Conservation (phyloP, 176 grass and related monocot species). For the Oryza coarctata region DNA sequence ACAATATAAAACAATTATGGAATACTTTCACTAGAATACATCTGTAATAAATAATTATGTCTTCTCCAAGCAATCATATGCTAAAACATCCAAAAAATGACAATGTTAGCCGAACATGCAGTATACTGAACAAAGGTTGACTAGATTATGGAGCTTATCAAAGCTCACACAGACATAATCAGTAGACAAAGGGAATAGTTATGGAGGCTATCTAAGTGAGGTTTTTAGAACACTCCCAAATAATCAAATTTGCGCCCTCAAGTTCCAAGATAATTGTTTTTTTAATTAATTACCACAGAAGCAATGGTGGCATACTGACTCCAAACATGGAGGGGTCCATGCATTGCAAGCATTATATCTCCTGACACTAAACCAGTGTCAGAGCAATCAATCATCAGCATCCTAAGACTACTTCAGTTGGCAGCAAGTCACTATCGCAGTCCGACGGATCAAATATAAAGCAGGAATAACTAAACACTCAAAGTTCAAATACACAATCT, state of each 20-base stretch:
- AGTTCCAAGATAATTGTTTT: background rate
- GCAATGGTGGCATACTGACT: background rate
- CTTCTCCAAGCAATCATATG: background rate
- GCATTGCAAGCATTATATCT: background rate
- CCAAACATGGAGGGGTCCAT: conserved; percentile 16
- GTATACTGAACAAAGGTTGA: background rate
- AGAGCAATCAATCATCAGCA: conserved; percentile 4
- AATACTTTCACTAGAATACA: background rate
- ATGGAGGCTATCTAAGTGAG: background rate
- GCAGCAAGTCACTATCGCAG: conserved; percentile 31
- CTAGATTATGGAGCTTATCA: background rate
- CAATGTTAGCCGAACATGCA: background rate
- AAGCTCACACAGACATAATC: conserved; percentile 5
- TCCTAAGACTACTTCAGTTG: background rate
- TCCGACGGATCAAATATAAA: conserved; percentile 30
- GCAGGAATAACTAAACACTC: conserved; percentile 33
- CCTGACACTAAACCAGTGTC: background rate
- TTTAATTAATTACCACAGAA: conserved; percentile 10
- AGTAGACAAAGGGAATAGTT: background rate
- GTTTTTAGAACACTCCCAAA: background rate
- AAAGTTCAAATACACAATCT: conserved; percentile 25
- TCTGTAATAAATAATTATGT: background rate
- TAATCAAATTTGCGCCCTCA: background rate
- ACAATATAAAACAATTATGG: background rate
- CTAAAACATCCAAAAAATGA: conserved; percentile 2